Conservation (phyloP, 2,329 filamentous ascomycete genomes). For the Calonectria naviculata region DNA sequence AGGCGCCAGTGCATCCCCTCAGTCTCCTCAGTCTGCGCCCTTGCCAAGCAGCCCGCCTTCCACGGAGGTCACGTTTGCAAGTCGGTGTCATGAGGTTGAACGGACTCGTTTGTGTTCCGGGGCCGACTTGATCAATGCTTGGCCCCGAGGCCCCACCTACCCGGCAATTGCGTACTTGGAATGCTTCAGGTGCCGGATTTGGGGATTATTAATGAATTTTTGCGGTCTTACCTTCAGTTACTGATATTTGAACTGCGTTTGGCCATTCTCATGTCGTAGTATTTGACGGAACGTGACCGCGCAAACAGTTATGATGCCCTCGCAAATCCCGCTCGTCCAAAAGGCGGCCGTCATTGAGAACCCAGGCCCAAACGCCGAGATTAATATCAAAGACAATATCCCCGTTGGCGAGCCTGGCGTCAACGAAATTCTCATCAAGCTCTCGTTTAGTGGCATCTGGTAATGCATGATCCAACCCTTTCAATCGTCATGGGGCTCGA, state of each 20-base stretch:
- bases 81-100: neutral
- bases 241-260: neutral
- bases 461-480: constrained; percentile 1
- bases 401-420: neutral
- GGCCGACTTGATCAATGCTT: neutral
- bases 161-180: neutral
- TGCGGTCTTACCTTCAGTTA: no score
- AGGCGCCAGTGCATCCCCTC: neutral
- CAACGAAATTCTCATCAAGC: constrained; percentile 30
- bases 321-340: neutral
- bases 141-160: constrained; percentile 5
- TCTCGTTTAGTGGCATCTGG: constrained; percentile 34
- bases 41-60: neutral
- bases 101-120: neutral
- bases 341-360: constrained; percentile 29
- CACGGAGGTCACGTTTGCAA: neutral
- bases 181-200: neutral
- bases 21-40: no score
- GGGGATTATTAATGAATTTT: neutral
- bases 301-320: neutral
- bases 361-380: constrained; percentile 21
- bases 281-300: neutral
- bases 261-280: neutral
- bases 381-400: constrained; percentile 10
- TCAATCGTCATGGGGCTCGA: neutral